Evolutionary conservation across 495 filamentous ascomycete species (phyloP).

Genomic region (Neurospora sp.): DNA sequence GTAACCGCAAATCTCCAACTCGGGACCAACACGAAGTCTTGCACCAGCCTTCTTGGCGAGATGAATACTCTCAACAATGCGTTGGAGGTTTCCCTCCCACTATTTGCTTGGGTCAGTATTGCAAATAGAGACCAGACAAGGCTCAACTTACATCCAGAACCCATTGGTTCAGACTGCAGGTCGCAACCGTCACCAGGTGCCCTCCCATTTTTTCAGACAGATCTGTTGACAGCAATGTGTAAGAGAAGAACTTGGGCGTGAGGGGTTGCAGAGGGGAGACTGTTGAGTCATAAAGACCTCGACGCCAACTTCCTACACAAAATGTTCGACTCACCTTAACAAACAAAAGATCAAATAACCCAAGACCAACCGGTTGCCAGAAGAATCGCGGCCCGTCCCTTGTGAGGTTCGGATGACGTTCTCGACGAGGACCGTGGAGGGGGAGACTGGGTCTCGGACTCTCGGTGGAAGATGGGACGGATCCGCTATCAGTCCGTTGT

Average conservation of each 20-base stretch:
- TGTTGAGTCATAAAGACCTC: background rate
- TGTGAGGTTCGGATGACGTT: background rate
- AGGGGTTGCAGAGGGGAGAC: background rate
- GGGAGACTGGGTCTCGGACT: background rate
- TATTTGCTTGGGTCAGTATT: conserved; percentile 47
- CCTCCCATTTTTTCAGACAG: conserved; percentile 11
- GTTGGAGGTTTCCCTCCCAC: conserved; percentile 62
- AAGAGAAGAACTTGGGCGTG: background rate
- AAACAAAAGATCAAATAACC: background rate
- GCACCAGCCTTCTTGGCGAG: conserved; percentile 62
- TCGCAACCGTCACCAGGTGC: conserved; percentile 33
- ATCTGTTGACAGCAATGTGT: background rate
- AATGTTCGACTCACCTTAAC: background rate
- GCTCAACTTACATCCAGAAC: conserved; percentile 50
- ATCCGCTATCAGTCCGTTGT: background rate
- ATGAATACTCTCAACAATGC: conserved; percentile 68
- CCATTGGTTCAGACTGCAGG: conserved; percentile 49
- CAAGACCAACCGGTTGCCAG: background rate
- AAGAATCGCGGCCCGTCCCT: background rate
- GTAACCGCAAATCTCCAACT: conserved; percentile 48
- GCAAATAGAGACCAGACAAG: background rate
- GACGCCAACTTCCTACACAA: background rate
- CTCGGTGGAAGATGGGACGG: background rate
- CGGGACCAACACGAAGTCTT: conserved; percentile 63
- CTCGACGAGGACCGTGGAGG: background rate